Base-by-base conservation (phyloP, 768 basidiomycete species). In the Chalciporus pseudorubinellus region DNA sequence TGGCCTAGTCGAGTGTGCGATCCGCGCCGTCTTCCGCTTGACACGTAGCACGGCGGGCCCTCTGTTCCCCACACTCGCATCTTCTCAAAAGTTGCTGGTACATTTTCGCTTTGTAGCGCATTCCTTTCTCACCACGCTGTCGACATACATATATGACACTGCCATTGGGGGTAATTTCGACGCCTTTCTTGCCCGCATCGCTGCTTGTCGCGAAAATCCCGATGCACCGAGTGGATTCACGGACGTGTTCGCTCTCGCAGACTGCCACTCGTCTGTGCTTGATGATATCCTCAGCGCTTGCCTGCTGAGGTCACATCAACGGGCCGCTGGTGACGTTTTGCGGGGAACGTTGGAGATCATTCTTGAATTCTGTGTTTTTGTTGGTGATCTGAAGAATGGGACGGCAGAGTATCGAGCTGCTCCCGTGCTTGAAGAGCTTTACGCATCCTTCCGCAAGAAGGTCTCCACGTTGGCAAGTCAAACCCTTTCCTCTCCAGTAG, bases 111-210 rank as follows among this genome's bases (percentile, higher is more conserved):
- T 92, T 61, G 73, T 82, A 36, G 81, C 83, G 1, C 83, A 89
- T 21, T 74, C 82, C 6, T 92, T 94, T 70, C 72, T 92, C 34
- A 74, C 72, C 16, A 76, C 73, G n/a, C 72, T 95, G 26, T 80
- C 81, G 3, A 71, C 78, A 29, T 92, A 95, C 57, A 74, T 92
- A 19, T 85, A 85, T 48, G 89, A 92, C 65, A 81, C 80, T n/a
- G 92, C 83, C 3, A 91, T 95, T 51, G 79, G 83, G 12, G 82
- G 81, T 24, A 86, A 89, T 61, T 88, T 91, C 57, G 82, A 85
- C 53, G 74, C 78, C 1, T 92, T 95, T 71, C 65, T 89, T 33
- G 66, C 66, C 10, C 72, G 69, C 41, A 63, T 69, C 22, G 7
- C 61, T 77, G 29, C 64, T 64, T 31, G 59, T 64, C 48, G 63